Evolutionary conservation across 2,329 filamentous ascomycete genomes (phyloP), one percentile per base, ranked within the genome.

Genomic region (Grosmannia huntii): DNA sequence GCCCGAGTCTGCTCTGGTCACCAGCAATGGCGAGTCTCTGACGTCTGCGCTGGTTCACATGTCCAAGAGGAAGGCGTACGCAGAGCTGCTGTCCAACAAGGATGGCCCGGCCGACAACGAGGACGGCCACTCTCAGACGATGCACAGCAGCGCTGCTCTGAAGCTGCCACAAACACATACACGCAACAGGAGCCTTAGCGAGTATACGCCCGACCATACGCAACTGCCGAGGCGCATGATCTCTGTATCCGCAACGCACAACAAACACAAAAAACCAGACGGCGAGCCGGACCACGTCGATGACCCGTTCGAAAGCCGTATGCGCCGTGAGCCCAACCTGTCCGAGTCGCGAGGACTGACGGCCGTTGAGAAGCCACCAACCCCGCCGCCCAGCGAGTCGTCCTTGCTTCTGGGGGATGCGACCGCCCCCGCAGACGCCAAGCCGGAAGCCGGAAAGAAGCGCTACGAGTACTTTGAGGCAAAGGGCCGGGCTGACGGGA

Each of bases 181-280:
- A 14, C 81, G 88, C 60, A 90, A 94, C 69, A 81, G 91, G 65
- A 96, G 91, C 70, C 75, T 94, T 28, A 96, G 90, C 73, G 91
- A 96, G 63, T 96, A 95, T 70, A 79, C 84, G 0, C 90, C 90
- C 2, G 87, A 94, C 57, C 74, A 81, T 5, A 75, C 86, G 62
- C 77, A 83, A 50, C 79, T 87, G 55, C 78, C 85, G 0, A 87
- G 83, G 66, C 82, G 90, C 50, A 85, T 89, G 62, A 79, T 88
- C 58, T 89, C 86, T 0, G 83, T 94, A 19, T 86, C 86, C 6
- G 83, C 83, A 0, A 76, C 83, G 2, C 81, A 81, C 59, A 67
- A 69, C 63, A 77, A 66, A 65, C 81, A 81, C 59, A 67, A 69
- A 63, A 77, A 66, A 65, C 71, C 65, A 56, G 73, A 70, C 62